These are phyloP conservation scores for Hyaloscypha variabilis DNA, from an alignment of 495 filamentous ascomycete genomes.

Conservation along the genomic window DNA sequence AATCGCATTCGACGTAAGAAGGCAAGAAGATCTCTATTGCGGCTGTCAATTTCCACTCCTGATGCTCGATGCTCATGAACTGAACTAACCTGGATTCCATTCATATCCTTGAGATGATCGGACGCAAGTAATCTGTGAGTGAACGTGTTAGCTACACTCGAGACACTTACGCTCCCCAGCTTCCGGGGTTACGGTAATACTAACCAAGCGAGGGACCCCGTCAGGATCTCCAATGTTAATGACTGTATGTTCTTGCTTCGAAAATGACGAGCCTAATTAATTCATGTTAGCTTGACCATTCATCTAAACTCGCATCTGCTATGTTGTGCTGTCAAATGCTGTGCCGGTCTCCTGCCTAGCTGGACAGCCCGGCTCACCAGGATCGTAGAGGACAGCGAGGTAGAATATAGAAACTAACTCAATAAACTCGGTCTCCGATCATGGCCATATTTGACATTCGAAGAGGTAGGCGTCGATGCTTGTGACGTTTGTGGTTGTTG, in stretches of 20 bases:
- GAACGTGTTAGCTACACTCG: slow-evolving; percentile 19
- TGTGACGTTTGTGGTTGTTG: slow-evolving; percentile 26
- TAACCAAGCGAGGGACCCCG: slow-evolving; percentile 63
- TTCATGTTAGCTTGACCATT: neutral
- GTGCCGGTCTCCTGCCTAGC: neutral
- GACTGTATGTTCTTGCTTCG: slow-evolving; percentile 67
- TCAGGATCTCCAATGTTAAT: slow-evolving; percentile 68
- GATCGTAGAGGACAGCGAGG: neutral
- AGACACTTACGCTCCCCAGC: neutral
- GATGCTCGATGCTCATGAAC: neutral
- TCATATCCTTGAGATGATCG: slow-evolving; percentile 69
- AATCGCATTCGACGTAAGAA: slow-evolving; percentile 58
- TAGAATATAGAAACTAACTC: slow-evolving; percentile 43
- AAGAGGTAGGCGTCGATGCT: slow-evolving; percentile 17
- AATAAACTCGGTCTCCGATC: slow-evolving; percentile 55
- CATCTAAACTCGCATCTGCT: neutral
- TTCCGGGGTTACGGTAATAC: slow-evolving; percentile 32
- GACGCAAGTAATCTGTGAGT: slow-evolving; percentile 65
- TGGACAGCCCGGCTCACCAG: neutral
- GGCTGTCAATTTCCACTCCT: slow-evolving; percentile 7
- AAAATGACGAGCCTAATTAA: slow-evolving; percentile 59
- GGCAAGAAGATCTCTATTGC: slow-evolving; percentile 55
- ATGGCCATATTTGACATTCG: slow-evolving; percentile 43
- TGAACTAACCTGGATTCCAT: slow-evolving; percentile 64
- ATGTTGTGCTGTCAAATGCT: neutral